Evolutionary conservation across 768 basidiomycete species (phyloP), one percentile per base, ranked within the genome.

Genomic region (Tulasnella sp.): DNA sequence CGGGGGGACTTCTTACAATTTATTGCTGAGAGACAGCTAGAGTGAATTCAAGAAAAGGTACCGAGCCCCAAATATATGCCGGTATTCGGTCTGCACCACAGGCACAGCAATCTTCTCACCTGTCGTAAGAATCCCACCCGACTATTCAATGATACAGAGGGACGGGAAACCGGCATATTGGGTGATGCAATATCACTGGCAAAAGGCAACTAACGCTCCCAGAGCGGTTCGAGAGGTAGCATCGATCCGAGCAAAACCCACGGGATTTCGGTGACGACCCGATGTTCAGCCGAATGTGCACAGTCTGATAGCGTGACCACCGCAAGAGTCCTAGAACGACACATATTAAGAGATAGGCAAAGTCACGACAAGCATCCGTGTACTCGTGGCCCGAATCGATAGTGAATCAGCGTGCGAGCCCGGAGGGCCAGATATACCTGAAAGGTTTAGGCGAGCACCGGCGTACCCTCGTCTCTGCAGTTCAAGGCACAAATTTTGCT

Each of bases 341-440:
- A 16, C 61, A 67, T 29, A 26, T 32, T 15, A 51, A 67, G 61
- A 16, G 61, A 67, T 32, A 23, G 48, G 48, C 42, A 11, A 32
- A 3, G 61, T 67, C 61, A 32, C 26, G 32, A 32, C 26, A 67
- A 29, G 29, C 13, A 15, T 15, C 32, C 26, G 61, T 67, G 26
- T 9, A n/a, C 9, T 13, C 61, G 3, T 67, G 13, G 32, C 6
- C 32, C 2, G 32, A 29, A 26, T 32, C n/a, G 61, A 67, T 67
- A 67, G 61, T 67, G 32, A 67, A 67, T 67, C 61, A 67, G 61
- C 61, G 61, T 67, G 61, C 61, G 61, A 67, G n/a, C 61, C 26
- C 32, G 61, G 61, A 51, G 61, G 61, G 29, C 61, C 32, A 67
- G n/a, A n/a, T 7, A 26, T 26, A 32, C 32, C 61, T 29, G 26